Evolutionary conservation across 2,329 filamentous ascomycete genomes (phyloP), one percentile per base, ranked within the genome.

Genomic region (Penicillium sp.): DNA sequence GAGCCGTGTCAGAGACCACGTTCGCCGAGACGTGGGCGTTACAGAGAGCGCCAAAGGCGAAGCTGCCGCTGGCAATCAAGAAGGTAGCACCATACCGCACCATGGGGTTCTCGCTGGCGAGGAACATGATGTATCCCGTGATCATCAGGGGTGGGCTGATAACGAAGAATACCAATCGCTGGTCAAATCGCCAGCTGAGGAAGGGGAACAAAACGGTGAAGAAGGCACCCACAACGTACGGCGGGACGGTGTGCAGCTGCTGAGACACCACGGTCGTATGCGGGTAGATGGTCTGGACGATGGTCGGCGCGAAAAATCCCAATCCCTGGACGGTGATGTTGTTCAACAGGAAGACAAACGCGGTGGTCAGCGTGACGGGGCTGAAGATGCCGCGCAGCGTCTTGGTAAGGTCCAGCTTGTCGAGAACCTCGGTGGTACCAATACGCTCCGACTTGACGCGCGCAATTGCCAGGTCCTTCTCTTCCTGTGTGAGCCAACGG

Each of bases 321-420:
- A 91, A 78, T 3, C 88, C 87, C 69, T 90, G 87, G 2, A 90
- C 87, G 0, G 88, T 90, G 69, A 91, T 84, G 74, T 89, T 89
- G 78, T 87, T 80, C 56, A 89, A 80, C 0, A 88, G 74, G 75
- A 89, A 88, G 65, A 88, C 82, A 63, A 86, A 75, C 0, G 84
- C 72, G 0, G 82, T 87, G 9, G 74, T 74, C 0, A 89, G 65
- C 0, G 85, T 86, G 37, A 89, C 81, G 0, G 89, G 89, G 63
- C 81, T 87, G 70, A 86, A 82, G 63, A 90, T 86, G 7, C 88
- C 89, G 4, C 80, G 79, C 41, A 85, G 66, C 0, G 85, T 78
- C 75, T 90, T 91, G 27, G 77, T 77, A 41, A 66, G 74, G 73
- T 88, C 84, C 7, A 89, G 79, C 55, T 82, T 82, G 71, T 90